These are phyloP conservation scores for Yarrowia sp. DNA, from an alignment of 805 yeast genomes.

Conservation along the genomic window DNA sequence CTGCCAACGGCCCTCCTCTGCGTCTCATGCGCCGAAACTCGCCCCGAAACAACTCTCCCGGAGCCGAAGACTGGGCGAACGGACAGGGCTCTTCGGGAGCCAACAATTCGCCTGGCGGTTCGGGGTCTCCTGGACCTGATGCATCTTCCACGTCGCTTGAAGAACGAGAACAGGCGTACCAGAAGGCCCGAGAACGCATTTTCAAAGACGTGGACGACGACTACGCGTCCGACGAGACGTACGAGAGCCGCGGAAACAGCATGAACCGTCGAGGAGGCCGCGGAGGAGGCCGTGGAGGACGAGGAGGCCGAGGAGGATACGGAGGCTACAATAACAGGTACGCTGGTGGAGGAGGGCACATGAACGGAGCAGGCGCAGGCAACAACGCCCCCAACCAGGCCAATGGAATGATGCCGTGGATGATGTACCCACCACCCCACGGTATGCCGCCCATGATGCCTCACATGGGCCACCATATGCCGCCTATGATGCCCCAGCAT, in stretches of 20 bases:
- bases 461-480: slow-evolving; percentile 9
- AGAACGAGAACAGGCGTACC: slow-evolving; percentile 53
- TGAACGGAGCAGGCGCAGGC: slow-evolving; percentile 6
- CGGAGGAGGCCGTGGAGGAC: slow-evolving; percentile 5
- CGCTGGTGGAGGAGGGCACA: not conserved
- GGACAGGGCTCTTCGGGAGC: not conserved
- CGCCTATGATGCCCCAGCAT: not conserved
- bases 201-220: slow-evolving; percentile 47
- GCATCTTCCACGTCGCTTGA: slow-evolving; percentile 42
- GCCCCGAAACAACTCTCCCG: slow-evolving; percentile 33
- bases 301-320: slow-evolving; percentile 15
- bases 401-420: slow-evolving; percentile 19
- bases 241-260: slow-evolving; percentile 15
- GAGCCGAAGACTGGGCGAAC: slow-evolving; percentile 8
- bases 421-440: slow-evolving; percentile 37
- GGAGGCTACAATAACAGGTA: slow-evolving; percentile 28
- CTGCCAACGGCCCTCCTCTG: slow-evolving; percentile 17
- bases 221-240: slow-evolving; percentile 11
- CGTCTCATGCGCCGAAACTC: slow-evolving; percentile 37
- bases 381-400: not conserved
- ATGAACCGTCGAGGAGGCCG: slow-evolving; percentile 30
- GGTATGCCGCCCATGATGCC: slow-evolving; percentile 37
- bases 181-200: slow-evolving; percentile 53
- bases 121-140: slow-evolving; percentile 3
- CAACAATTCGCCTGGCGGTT: not conserved